Conservation (phyloP, 805 yeast species). For the Cyberlindnera petersonii region DNA sequence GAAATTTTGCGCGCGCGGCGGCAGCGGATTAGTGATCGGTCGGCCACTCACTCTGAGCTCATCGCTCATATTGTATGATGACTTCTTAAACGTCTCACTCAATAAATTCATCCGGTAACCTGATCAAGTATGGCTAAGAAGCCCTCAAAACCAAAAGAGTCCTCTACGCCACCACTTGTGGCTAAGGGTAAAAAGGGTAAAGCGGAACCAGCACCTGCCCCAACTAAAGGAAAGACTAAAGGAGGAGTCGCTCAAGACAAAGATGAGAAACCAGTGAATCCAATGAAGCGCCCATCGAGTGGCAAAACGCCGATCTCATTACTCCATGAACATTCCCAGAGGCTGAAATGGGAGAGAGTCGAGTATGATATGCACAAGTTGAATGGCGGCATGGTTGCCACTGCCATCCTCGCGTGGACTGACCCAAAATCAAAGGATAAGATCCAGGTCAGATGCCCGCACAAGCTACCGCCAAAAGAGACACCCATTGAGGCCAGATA, state of each 20-base stretch:
- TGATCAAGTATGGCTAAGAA: constrained; percentile 16
- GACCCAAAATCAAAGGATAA: constrained; percentile 79
- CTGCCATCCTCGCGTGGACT: constrained; percentile 60
- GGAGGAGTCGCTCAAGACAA: constrained; percentile 2
- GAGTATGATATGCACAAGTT: constrained; percentile 63
- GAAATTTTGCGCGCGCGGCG: too few relatives aligned
- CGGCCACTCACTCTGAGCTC: not conserved
- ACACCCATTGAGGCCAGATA: constrained; percentile 90
- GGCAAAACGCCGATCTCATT: constrained; percentile 89
- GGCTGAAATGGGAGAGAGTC: constrained; percentile 84
- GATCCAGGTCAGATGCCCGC: constrained; percentile 51
- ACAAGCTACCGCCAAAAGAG: constrained; percentile 57
- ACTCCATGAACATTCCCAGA: constrained; percentile 83
- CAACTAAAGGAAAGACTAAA: constrained; percentile 5
- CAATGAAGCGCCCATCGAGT: constrained; percentile 26
- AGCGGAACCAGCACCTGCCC: constrained; percentile 3
- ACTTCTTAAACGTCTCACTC: too few relatives aligned
- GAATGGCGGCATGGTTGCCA: constrained; percentile 58
- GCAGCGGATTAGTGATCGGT: too few relatives aligned
- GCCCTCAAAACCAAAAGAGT: constrained; percentile 8
- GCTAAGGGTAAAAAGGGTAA: constrained; percentile 17
- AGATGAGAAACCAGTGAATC: constrained; percentile 10
- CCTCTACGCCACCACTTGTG: constrained; percentile 12
- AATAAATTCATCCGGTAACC: not conserved
- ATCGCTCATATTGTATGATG: too few relatives aligned